Percentiles rank a stretch among this genome's conserved stretches.
These are phyloP conservation scores for Halophytophthora polymorphica DNA, from an alignment of 352 stramenopile genomes.

Conservation along the genomic window DNA sequence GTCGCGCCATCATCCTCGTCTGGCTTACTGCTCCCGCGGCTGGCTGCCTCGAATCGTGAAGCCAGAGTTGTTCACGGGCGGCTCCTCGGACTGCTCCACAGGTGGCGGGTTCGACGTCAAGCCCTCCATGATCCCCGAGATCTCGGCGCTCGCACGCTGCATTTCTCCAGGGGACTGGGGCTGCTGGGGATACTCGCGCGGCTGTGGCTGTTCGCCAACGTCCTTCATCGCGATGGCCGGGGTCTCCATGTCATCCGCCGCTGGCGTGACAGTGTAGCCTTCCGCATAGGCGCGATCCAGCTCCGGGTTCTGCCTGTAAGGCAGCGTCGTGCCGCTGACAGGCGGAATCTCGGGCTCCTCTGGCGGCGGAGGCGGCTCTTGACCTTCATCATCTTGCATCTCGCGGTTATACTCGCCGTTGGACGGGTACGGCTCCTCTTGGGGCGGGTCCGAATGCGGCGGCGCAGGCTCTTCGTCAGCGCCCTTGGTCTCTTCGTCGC, in stretches of 20 bases:
- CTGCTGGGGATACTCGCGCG: slow-evolving; percentile 1
- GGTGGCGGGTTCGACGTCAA: slow-evolving; percentile 8
- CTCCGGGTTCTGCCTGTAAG: slow-evolving; percentile 33
- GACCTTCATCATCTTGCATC: slow-evolving; percentile 4
- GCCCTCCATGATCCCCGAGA: slow-evolving; percentile 24
- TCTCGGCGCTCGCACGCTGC: slow-evolving; percentile 20
- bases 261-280: slow-evolving; percentile 25
- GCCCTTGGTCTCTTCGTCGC: slow-evolving; percentile 26
- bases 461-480: background rate
- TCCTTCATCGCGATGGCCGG: slow-evolving; percentile 21
- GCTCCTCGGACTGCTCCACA: background rate
- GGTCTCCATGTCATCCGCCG: slow-evolving; percentile 23
- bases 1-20: background rate
- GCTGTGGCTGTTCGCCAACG: slow-evolving; percentile 4
- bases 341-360: slow-evolving; percentile 22
- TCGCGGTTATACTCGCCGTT: too few relatives aligned
- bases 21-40: slow-evolving; percentile 17
- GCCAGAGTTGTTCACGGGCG: slow-evolving; percentile 12
- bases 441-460: too few relatives aligned
- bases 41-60: slow-evolving; percentile 25
- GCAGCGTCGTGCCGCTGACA: slow-evolving; percentile 12
- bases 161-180: slow-evolving; percentile 13
- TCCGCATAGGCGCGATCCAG: slow-evolving; percentile 17
- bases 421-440: too few relatives aligned
- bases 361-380: background rate